phyloP scores from a whole-genome alignment of 2,329 filamentous ascomycete genomes.

The Dactylonectria macrodidyma region DNA sequence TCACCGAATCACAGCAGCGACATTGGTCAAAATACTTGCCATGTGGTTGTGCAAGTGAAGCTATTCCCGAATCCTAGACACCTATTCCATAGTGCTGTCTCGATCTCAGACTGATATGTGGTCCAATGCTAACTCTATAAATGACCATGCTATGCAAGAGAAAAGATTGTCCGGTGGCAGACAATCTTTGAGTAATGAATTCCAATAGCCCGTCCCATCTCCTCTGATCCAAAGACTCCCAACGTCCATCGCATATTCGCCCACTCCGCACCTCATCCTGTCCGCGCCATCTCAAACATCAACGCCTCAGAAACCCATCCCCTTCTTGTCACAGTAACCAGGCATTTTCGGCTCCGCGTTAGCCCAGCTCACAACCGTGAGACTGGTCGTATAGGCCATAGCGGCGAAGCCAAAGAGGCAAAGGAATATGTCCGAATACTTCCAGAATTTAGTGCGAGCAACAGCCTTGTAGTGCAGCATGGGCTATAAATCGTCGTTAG shows the following conservation, averaged over 20 bases:
- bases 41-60: conserved; percentile 1
- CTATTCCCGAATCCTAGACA: conserved; percentile 13
- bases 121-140: conserved; percentile 44
- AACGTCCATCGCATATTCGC: conserved; percentile 20
- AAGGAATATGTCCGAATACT: conserved; percentile 79
- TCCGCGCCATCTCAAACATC: conserved; percentile 2
- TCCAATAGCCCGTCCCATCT: conserved; percentile 19
- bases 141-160: conserved; percentile 42
- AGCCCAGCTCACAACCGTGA: conserved; percentile 92
- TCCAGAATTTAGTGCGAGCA: conserved; percentile 77
- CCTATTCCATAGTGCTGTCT: background rate
- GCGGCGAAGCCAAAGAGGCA: conserved; percentile 87
- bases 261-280: background rate
- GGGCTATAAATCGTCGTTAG: conserved; percentile 72
- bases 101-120: conserved; percentile 23
- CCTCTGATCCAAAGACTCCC: conserved; percentile 14
- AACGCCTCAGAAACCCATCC: conserved; percentile 35
- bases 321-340: conserved; percentile 67
- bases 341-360: conserved; percentile 65
- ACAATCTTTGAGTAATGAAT: conserved; percentile 33
- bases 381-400: conserved; percentile 91
- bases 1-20: conserved; percentile 30
- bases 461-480: conserved; percentile 90
- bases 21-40: conserved; percentile 30
- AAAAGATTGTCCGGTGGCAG: conserved; percentile 33